Conservation (phyloP, 1,139 yeast genomes). For the Debaryomycetaceae sp. region DNA sequence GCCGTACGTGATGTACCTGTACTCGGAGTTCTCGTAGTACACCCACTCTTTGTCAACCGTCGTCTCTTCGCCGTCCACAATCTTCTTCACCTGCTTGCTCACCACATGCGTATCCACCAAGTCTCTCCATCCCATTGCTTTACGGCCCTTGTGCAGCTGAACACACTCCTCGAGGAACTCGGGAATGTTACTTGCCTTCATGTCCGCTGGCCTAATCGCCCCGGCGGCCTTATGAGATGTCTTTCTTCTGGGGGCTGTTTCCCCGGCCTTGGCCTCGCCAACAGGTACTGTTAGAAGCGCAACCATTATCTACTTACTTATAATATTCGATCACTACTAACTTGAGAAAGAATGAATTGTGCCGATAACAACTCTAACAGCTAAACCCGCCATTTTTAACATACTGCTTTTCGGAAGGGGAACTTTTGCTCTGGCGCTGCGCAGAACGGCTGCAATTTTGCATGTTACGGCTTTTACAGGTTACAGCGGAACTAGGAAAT, state of each 20-base stretch:
- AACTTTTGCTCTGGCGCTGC: not conserved
- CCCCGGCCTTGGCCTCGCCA: constrained; percentile 79
- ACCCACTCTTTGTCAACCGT: constrained; percentile 84
- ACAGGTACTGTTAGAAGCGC: constrained; percentile 57
- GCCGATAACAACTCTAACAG: not conserved
- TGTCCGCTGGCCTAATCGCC: constrained; percentile 54
- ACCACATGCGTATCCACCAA: constrained; percentile 72
- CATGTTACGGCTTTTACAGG: not conserved
- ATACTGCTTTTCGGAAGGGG: not conserved
- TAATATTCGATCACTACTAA: not conserved
- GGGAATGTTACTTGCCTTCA: constrained; percentile 63
- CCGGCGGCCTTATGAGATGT: constrained; percentile 54
- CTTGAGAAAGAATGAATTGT: not conserved
- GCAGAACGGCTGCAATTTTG: not conserved
- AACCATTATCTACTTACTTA: constrained; percentile 13
- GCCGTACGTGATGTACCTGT: constrained; percentile 60
- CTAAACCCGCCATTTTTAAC: not conserved
- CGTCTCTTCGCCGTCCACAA: constrained; percentile 70
- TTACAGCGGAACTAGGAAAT: not conserved
- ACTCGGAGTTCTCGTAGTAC: constrained; percentile 74
- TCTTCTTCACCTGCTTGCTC: constrained; percentile 68
- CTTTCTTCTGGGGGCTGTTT: constrained; percentile 89
- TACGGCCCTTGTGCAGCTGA: constrained; percentile 47
- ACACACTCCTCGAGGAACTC: constrained; percentile 68
- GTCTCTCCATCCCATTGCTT: constrained; percentile 80